phyloP scores from a whole-genome alignment of 2,329 filamentous ascomycete species.

The Oidium heveae region DNA sequence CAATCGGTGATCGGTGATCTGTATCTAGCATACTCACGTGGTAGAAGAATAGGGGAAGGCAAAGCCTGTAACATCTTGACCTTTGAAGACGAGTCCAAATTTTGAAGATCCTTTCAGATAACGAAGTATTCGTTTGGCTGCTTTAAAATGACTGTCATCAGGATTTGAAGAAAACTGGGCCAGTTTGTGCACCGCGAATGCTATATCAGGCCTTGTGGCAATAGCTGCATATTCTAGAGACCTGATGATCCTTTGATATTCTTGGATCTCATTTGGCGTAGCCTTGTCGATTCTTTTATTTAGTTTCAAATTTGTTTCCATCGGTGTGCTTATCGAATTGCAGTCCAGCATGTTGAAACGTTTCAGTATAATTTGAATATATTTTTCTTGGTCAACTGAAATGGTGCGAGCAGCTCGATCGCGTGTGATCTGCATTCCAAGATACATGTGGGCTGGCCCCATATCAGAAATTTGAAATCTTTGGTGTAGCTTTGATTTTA shows the following conservation, averaged over 20 bases:
- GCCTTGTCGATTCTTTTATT: neutral
- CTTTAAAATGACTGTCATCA: neutral
- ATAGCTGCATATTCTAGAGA: neutral
- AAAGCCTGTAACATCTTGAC: neutral
- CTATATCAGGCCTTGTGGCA: neutral
- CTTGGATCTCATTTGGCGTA: neutral
- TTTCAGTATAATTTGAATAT: neutral
- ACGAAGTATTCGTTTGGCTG: neutral
- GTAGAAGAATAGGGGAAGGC: no score
- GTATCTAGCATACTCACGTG: no score
- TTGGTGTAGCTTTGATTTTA: neutral
- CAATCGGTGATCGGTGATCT: no score
- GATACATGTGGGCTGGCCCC: neutral
- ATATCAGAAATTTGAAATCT: neutral
- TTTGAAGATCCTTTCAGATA: neutral
- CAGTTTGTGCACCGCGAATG: neutral
- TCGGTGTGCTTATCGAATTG: neutral
- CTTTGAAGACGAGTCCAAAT: neutral
- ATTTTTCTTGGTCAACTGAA: neutral
- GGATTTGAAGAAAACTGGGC: neutral
- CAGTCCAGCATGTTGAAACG: neutral
- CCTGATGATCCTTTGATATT: neutral
- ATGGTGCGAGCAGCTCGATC: neutral
- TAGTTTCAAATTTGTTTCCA: neutral
- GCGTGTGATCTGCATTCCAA: neutral